phyloP scores from a whole-genome alignment of 345 rosid species.

The Mercurialis annua region DNA sequence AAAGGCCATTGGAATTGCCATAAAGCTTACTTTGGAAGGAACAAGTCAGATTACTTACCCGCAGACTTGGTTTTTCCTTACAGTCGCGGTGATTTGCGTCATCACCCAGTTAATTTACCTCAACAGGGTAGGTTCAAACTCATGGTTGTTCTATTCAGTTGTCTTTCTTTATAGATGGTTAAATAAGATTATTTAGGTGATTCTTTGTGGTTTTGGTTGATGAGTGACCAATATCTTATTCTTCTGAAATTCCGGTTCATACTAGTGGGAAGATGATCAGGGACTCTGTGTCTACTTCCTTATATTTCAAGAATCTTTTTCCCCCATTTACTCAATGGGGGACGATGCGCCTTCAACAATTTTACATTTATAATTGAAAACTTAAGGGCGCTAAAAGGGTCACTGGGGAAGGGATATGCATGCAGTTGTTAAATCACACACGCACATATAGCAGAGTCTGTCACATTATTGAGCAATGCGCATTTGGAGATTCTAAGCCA shows the following conservation, averaged over 20 bases:
- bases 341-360: neutral
- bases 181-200: neutral
- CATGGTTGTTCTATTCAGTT: neutral
- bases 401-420: neutral
- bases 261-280: neutral
- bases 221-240: neutral
- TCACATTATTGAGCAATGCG: neutral
- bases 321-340: neutral
- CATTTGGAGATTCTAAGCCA: neutral
- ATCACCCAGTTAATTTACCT: conserved; percentile 83
- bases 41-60: conserved; percentile 71
- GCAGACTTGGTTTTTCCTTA: conserved; percentile 86
- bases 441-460: too few species aligned
- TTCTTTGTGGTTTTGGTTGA: neutral
- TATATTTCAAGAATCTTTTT: neutral
- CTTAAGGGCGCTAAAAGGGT: neutral
- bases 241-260: neutral
- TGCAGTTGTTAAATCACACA: neutral
- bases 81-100: conserved; percentile 82
- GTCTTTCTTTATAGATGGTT: neutral
- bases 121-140: conserved; percentile 53
- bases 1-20: conserved; percentile 92
- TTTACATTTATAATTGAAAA: neutral
- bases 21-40: conserved; percentile 85
- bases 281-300: neutral